Evolutionary conservation across 176 grass and related monocot species (phyloP).

Genomic region (Aegilops speltoides): DNA sequence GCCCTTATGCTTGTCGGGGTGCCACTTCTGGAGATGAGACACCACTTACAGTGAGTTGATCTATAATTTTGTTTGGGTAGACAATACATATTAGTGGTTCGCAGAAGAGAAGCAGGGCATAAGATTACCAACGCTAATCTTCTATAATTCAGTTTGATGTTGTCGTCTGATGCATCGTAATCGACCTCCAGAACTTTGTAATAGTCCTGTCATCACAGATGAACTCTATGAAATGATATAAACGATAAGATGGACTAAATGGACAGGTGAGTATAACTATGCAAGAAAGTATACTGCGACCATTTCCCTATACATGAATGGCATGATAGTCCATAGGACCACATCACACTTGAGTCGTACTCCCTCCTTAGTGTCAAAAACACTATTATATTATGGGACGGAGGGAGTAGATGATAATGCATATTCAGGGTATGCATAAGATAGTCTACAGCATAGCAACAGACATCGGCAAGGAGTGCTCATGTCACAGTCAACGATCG

Average conservation of each 20-base stretch:
- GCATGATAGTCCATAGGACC: not conserved
- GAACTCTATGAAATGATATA: conserved; percentile 15
- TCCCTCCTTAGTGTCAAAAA: no score
- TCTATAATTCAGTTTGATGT: conserved; percentile 76
- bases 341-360: not conserved
- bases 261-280: not conserved
- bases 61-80: not conserved
- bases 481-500: not conserved
- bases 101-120: not conserved
- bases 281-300: not conserved
- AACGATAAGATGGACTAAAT: not conserved
- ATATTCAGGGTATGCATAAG: not conserved
- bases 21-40: conserved; percentile 54
- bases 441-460: not conserved
- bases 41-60: not conserved
- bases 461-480: not conserved
- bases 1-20: conserved; percentile 75
- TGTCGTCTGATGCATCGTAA: conserved; percentile 69
- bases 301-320: not conserved
- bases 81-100: not conserved
- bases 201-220: conserved; percentile 51
- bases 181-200: conserved; percentile 84
- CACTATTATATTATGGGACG: no score
- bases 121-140: conserved; percentile 62
- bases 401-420: not conserved